Percentiles rank a stretch among this genome's conserved stretches.
Evolutionary conservation across 495 filamentous ascomycete species (phyloP).

Genomic region (Podospora fimiseda): DNA sequence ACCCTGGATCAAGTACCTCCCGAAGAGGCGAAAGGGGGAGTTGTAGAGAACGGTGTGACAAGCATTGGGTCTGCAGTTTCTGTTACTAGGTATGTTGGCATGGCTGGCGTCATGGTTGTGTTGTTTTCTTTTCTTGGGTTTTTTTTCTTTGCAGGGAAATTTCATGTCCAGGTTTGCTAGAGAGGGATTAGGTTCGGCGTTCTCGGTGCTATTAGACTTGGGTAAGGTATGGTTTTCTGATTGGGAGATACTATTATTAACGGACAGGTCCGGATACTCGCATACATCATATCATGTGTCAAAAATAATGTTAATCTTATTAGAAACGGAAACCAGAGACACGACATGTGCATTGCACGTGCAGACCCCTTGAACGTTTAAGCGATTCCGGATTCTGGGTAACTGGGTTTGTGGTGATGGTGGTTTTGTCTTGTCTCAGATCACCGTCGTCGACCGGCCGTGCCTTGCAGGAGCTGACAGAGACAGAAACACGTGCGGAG

Average conservation of each 20-base stretch:
- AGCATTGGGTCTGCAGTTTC: no score
- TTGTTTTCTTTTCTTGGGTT: neutral
- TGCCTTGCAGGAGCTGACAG: no score
- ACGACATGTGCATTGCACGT: neutral
- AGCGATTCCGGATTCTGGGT: neutral
- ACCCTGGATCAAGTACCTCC: conserved; percentile 31
- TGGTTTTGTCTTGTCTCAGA: no score
- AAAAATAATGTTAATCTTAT: neutral
- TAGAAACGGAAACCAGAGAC: neutral
- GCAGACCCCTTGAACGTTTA: no score
- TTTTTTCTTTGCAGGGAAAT: neutral
- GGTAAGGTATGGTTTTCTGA: no score
- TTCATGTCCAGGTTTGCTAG: neutral
- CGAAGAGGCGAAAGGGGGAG: conserved; percentile 25
- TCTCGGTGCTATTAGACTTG: neutral
- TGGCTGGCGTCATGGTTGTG: conserved; percentile 1
- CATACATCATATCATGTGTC: neutral
- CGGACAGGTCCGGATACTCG: no score
- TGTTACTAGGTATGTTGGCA: neutral
- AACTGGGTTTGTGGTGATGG: no score
- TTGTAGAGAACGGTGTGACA: conserved; percentile 1
- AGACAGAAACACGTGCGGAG: no score
- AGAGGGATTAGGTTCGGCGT: neutral
- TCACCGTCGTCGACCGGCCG: no score
- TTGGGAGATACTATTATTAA: no score